phyloP scores from a whole-genome alignment of 805 yeast species.

The Cyberlindnera subsufficiens region DNA sequence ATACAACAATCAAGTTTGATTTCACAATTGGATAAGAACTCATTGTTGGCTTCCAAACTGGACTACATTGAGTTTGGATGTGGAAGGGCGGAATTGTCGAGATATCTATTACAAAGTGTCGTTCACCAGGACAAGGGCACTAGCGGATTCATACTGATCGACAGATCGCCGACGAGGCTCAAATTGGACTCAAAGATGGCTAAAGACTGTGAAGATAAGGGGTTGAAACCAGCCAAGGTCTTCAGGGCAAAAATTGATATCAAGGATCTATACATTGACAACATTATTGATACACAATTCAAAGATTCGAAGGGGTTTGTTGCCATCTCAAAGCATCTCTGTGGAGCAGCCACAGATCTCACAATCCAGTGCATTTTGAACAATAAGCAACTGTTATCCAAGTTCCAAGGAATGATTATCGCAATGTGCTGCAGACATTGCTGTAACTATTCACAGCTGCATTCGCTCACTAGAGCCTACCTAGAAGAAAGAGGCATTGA shows the following conservation, averaged over 20 bases:
- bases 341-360: conserved; percentile 92
- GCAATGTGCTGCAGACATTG: conserved; percentile 95
- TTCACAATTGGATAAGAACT: conserved; percentile 48
- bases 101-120: conserved; percentile 44
- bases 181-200: conserved; percentile 68
- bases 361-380: conserved; percentile 61
- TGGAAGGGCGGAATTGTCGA: conserved; percentile 79
- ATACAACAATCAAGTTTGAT: conserved; percentile 77
- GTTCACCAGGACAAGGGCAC: conserved; percentile 16
- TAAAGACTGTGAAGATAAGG: conserved; percentile 39
- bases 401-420: conserved; percentile 56
- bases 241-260: conserved; percentile 66
- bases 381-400: conserved; percentile 23
- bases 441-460: conserved; percentile 57
- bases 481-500: conserved; percentile 22
- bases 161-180: conserved; percentile 71
- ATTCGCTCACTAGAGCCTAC: conserved; percentile 20
- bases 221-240: conserved; percentile 29
- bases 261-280: conserved; percentile 58
- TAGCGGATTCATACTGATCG: conserved; percentile 53
- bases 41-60: conserved; percentile 30
- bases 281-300: conserved; percentile 30
- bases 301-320: conserved; percentile 28
- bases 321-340: conserved; percentile 80
- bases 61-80: conserved; percentile 80